A percentile compares a stretch with the other conserved stretches of the same genome.
Conservation (phyloP, 768 basidiomycete genomes). For the Mycena kentingensis region DNA sequence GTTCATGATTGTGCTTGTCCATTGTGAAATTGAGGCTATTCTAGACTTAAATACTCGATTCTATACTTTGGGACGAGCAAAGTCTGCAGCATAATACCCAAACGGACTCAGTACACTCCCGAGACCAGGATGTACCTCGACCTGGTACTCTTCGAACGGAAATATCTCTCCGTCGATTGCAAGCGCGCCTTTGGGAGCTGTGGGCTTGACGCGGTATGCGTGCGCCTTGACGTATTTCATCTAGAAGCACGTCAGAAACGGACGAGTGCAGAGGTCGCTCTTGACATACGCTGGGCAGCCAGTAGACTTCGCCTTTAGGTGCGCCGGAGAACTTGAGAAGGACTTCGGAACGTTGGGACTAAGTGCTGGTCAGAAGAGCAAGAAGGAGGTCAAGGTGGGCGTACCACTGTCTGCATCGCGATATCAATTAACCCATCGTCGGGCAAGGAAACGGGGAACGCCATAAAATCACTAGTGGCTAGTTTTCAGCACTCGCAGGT, state of each 20-base stretch:
- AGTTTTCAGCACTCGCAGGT: not conserved
- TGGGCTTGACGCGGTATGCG: constrained; percentile 72
- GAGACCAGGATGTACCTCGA: constrained; percentile 72
- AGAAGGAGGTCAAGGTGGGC: too few relatives aligned
- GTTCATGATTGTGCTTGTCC: too few relatives aligned
- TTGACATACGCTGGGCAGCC: constrained; percentile 56
- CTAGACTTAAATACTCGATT: not conserved
- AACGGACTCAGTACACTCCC: constrained; percentile 66
- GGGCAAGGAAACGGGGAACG: constrained; percentile 80
- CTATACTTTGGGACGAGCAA: constrained; percentile 33
- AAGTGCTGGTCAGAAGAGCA: too few relatives aligned
- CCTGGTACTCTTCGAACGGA: constrained; percentile 73
- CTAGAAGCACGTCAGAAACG: constrained; percentile 37
- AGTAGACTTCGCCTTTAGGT: constrained; percentile 60
- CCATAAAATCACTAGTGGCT: constrained; percentile 32
- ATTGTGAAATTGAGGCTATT: too few relatives aligned
- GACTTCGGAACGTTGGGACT: constrained; percentile 56
- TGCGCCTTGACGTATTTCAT: constrained; percentile 72
- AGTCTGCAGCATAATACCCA: constrained; percentile 62
- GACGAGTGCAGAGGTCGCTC: not conserved
- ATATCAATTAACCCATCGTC: constrained; percentile 81
- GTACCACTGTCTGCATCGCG: constrained; percentile 61
- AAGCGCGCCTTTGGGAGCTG: constrained; percentile 53
- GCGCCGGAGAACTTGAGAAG: constrained; percentile 60
- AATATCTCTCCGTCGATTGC: constrained; percentile 79